Conservation (phyloP, 176 grass and related monocot species). For the Phoenix dactylifera region DNA sequence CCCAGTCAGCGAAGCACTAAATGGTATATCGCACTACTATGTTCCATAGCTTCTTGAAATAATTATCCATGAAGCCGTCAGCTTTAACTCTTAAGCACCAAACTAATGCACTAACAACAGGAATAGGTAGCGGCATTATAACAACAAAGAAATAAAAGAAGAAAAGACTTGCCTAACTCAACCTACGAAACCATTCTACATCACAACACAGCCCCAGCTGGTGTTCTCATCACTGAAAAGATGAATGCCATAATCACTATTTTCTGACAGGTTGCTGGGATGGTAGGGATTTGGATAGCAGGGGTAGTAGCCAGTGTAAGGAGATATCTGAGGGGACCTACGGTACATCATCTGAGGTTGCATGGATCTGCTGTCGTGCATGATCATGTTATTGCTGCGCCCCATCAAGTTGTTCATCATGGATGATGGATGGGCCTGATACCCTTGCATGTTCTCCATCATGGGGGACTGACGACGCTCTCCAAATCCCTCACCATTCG, state of each 20-base stretch:
- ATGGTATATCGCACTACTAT: constrained; percentile 28
- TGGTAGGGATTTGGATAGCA: constrained; percentile 2
- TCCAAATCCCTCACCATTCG: no score
- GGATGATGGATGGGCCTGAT: constrained; percentile 8
- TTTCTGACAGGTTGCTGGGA: neutral
- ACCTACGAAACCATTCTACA: neutral
- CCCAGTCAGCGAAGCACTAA: neutral
- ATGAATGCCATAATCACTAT: neutral
- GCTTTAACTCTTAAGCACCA: constrained; percentile 23
- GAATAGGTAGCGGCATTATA: constrained; percentile 18
- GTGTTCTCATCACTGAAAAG: constrained; percentile 21
- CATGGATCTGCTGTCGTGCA: constrained; percentile 7
- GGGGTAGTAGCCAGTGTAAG: neutral
- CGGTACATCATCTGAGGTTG: constrained; percentile 14
- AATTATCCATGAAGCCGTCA: constrained; percentile 24
- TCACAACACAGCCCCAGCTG: constrained; percentile 4
- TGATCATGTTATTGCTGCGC: neutral
- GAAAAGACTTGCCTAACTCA: neutral
- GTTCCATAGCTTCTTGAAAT: constrained; percentile 3
- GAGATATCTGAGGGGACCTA: neutral
- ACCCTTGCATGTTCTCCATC: neutral
- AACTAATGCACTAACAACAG: constrained; percentile 34
- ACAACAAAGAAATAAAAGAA: neutral
- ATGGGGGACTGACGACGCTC: neutral
- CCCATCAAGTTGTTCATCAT: constrained; percentile 1